Base-by-base conservation (phyloP, 192 early-diverging fungal species). In the Gigaspora rosea region DNA sequence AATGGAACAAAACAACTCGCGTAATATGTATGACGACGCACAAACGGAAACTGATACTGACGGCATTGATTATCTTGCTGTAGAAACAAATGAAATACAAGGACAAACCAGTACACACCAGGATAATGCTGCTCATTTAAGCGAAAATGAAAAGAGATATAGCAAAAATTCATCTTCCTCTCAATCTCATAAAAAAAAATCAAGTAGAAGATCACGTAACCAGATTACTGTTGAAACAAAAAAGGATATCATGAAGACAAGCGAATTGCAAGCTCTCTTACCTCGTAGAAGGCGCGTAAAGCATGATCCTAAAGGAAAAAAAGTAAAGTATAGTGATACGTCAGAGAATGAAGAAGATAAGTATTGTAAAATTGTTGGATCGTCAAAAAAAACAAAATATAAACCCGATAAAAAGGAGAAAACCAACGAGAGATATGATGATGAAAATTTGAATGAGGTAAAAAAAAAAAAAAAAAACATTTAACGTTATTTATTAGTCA, bases 401-500 rank as follows among this genome's bases (percentile, higher is more conserved):
- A 56, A 13, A 56, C 12, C 12, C 12, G 52, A 11, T 18, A 11
- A 18, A 4, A 56, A 56, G 18, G 18, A 56, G 12, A 56, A 13
- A 1, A 15, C 18, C 15, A 56, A n/a, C 5, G 4, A 56, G 18
- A 56, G 12, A 18, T 8, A 56, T 32, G 59, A 32, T 32, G 59
- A 62, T 62, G 16, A 20, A 46, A 33, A n/a, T n/a, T 20, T 66
- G 9, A 35, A 66, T n/a, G 41, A 66, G 36, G 64, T 66, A 66
- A 66, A 18, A 46, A 32, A 11, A 66, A 18, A 46, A 32, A 11
- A 8, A 62, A 27, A 27, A 8, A 62, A 33, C 2, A 32, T 32
- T 62, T n/a, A 5, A 56, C 9, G 12, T 22, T 6, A 36, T 66
- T 66, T 9, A 35, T 47, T 66, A n/a, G 13, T 35, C 33, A 47